A percentile compares a stretch with the other conserved stretches of the same genome.
These are phyloP conservation scores for Bryoglossum gracile DNA, from an alignment of 495 filamentous ascomycete genomes.

Conservation along the genomic window DNA sequence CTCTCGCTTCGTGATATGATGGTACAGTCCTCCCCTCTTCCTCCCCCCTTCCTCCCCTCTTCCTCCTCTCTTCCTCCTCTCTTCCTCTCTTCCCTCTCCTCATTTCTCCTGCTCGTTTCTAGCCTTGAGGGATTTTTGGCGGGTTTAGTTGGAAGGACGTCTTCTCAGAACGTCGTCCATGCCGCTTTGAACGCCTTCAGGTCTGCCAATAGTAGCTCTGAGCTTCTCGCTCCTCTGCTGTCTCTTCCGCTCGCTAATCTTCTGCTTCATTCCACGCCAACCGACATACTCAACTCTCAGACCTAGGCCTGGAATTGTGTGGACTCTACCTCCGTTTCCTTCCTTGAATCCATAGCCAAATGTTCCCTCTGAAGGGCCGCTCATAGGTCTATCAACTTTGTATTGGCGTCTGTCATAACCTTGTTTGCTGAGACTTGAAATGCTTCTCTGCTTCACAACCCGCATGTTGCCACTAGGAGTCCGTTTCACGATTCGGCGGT, in stretches of 20 bases:
- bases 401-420: conserved; percentile 3
- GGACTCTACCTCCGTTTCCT: conserved; percentile 31
- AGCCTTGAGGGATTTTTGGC: no score
- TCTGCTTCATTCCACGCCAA: conserved; percentile 30
- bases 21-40: conserved; percentile 6
- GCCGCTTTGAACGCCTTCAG: conserved; percentile 42
- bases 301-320: conserved; percentile 37
- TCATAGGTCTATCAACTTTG: conserved; percentile 12
- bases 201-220: conserved; percentile 56
- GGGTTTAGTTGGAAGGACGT: no score
- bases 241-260: conserved; percentile 52
- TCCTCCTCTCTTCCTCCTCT: no score
- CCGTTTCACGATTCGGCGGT: conserved; percentile 42
- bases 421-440: conserved; percentile 12
- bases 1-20: no score
- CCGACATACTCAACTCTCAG: conserved; percentile 47
- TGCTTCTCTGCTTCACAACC: conserved; percentile 38
- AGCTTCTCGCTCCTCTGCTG: conserved; percentile 65
- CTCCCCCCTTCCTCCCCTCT: background rate
- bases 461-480: conserved; percentile 42
- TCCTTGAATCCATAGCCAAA: conserved; percentile 22
- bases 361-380: conserved; percentile 3
- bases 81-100: no score
- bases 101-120: no score
- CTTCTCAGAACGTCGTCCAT: conserved; percentile 41